Conservation (phyloP, 352 stramenopile species). For the Pythium vanterpoolii region DNA sequence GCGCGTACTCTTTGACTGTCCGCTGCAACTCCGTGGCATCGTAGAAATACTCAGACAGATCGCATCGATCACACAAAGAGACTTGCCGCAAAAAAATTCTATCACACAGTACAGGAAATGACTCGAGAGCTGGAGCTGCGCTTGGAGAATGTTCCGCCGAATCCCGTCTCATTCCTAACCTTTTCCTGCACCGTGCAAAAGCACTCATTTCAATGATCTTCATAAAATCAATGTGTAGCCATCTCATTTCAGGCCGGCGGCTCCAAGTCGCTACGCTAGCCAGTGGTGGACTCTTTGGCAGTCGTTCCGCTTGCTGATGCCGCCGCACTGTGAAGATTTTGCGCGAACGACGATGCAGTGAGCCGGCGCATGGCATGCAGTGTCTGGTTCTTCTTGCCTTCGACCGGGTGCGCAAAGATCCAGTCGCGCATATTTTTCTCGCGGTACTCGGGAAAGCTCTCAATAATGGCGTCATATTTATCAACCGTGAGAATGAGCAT, state of each 20-base stretch:
- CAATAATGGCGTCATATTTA: conserved; percentile 40
- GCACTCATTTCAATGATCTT: not conserved
- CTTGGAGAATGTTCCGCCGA: too few relatives aligned
- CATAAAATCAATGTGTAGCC: not conserved
- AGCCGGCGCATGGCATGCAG: conserved; percentile 9
- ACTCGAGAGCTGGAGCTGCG: too few relatives aligned
- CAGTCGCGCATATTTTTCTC: conserved; percentile 46
- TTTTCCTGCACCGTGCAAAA: not conserved
- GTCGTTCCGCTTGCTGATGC: not conserved
- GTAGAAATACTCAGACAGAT: too few relatives aligned
- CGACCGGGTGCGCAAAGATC: conserved; percentile 24
- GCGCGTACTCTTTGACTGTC: too few relatives aligned
- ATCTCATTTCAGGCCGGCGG: not conserved
- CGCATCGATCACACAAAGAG: too few relatives aligned
- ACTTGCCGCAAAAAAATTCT: too few relatives aligned
- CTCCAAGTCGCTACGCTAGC: not conserved
- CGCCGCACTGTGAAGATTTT: not conserved
- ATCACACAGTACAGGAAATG: too few relatives aligned
- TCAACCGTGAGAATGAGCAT: conserved; percentile 44
- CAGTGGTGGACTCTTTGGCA: not conserved
- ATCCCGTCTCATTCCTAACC: too few relatives aligned
- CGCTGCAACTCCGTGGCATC: too few relatives aligned
- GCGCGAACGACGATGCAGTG: not conserved
- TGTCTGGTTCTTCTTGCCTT: not conserved
- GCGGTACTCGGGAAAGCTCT: conserved; percentile 47